phyloP scores from a whole-genome alignment of 176 grass and related monocot genomes.

The Cenchrus americanus region DNA sequence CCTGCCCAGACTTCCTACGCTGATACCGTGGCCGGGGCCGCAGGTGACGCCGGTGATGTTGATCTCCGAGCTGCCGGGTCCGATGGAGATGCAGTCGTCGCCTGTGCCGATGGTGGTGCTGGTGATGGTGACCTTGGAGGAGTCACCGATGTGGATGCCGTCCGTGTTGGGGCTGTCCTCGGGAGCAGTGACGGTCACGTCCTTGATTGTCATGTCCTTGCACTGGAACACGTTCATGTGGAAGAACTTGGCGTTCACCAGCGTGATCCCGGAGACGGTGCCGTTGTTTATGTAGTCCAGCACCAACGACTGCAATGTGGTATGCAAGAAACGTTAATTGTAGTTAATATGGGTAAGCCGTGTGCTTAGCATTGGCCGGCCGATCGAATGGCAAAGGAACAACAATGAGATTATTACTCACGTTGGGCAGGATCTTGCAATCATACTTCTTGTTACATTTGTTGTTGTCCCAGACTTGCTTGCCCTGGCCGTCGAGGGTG shows the following conservation, averaged over 20 bases:
- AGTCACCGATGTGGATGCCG: constrained; percentile 67
- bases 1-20: constrained; percentile 63
- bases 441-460: constrained; percentile 50
- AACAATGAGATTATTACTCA: background rate
- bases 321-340: background rate
- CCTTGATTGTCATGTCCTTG: constrained; percentile 42
- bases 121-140: constrained; percentile 49
- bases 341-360: no score
- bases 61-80: constrained; percentile 42
- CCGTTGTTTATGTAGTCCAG: constrained; percentile 44
- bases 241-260: constrained; percentile 68
- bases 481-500: constrained; percentile 61
- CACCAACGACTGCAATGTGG: constrained; percentile 47
- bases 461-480: constrained; percentile 54
- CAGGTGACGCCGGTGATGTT: constrained; percentile 58
- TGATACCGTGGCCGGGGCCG: constrained; percentile 79
- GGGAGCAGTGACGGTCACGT: constrained; percentile 47
- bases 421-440: constrained; percentile 64
- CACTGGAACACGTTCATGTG: constrained; percentile 65
- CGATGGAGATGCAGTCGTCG: constrained; percentile 75
- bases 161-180: constrained; percentile 64
- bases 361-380: no score
- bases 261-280: constrained; percentile 40
- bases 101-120: constrained; percentile 54
- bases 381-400: background rate